Evolutionary conservation across 2,329 filamentous ascomycete species (phyloP), one percentile per base, ranked within the genome.

Genomic region (Zymoseptoria passerinii): DNA sequence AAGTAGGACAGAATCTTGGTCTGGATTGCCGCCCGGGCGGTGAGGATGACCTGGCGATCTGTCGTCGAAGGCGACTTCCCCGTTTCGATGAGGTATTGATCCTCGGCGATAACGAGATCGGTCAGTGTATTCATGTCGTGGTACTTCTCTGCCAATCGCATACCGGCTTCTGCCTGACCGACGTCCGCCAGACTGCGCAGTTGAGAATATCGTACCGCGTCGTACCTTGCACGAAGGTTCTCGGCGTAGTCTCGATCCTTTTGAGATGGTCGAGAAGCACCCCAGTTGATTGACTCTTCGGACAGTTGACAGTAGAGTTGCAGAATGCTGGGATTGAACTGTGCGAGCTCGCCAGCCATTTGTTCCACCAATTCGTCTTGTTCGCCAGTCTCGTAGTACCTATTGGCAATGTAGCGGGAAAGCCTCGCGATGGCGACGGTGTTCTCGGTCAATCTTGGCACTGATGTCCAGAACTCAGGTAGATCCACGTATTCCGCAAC

Each of bases 381-480:
- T 40, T 75, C 72, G 49, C 68, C 61, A 44, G 63, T 54, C 56
- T 76, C 74, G 57, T 72, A 78, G 56, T 71, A 72, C 48, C 74
- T 67, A 27, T 73, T 68, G 1, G 75, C 72, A 19, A 74, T 63
- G 19, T 73, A 71, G 16, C 76, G 75, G 19, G 76, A 74, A 8
- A 75, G 65, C 20, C 74, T 64, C n/a, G 76, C 67, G 27, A 78
- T 70, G 35, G 69, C 57, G 66, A 68, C 53, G 5, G 68, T 64
- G 4, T 74, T 70, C 53, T 72, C 72, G 51, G 78, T 72, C 29
- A 78, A 72, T 50, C 74, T 75, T 57, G 74, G 69, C 1, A 82
- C 84, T 16, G 89, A 91, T 0, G 92, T 96, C 94, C 94, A 99
- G 50, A 92, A 88, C 60, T 89, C 85, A 0, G 87, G 83, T 8